A percentile compares a stretch with the other conserved stretches of the same genome.
phyloP scores from a whole-genome alignment of 306 rosid genomes.

The Boehmeria nivea region DNA sequence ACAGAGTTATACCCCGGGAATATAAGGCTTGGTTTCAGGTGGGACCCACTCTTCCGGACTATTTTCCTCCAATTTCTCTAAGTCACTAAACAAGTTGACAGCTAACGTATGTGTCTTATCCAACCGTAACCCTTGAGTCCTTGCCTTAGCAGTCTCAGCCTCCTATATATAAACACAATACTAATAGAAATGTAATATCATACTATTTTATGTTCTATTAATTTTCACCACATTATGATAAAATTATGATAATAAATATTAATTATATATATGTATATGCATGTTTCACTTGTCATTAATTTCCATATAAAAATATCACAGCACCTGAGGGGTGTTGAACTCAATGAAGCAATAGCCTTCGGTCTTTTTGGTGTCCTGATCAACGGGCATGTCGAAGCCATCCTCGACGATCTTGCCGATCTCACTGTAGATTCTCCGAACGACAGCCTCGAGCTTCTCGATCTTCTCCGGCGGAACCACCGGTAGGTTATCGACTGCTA shows the following conservation, averaged over 20 bases:
- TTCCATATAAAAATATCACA: too few species aligned
- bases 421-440: constrained; percentile 68
- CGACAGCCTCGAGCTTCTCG: constrained; percentile 62
- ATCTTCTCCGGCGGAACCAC: constrained; percentile 64
- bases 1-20: constrained; percentile 51
- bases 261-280: too few species aligned
- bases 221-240: too few species aligned
- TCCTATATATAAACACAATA: constrained; percentile 61
- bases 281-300: too few species aligned
- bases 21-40: constrained; percentile 57
- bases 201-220: too few species aligned
- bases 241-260: too few species aligned
- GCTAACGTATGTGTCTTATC: constrained; percentile 68
- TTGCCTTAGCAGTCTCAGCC: constrained; percentile 87
- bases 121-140: constrained; percentile 73
- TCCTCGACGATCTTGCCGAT: constrained; percentile 58
- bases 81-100: constrained; percentile 73
- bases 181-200: not conserved
- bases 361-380: constrained; percentile 42
- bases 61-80: constrained; percentile 65
- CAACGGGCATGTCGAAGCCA: constrained; percentile 81
- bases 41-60: constrained; percentile 89
- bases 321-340: constrained; percentile 73
- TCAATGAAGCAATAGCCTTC: constrained; percentile 75
- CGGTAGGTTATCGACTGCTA: constrained; percentile 70